These are phyloP conservation scores for Geranium brycei DNA, from an alignment of 345 rosid species.

Conservation along the genomic window DNA sequence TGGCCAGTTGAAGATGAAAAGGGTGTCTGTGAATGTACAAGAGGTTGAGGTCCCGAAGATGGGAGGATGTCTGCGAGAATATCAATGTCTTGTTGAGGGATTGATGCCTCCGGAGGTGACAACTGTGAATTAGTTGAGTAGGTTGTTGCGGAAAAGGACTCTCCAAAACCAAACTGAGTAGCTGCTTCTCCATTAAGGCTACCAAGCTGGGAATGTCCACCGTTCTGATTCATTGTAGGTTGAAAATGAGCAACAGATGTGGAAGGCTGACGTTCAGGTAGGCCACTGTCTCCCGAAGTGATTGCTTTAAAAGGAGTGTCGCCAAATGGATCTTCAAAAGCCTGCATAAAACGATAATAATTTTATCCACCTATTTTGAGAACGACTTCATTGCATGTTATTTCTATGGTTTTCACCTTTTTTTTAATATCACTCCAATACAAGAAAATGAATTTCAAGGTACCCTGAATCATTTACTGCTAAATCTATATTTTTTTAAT, in stretches of 20 bases:
- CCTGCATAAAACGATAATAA: conserved; percentile 32
- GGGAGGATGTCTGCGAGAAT: conserved; percentile 95
- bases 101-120: conserved; percentile 43
- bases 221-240: conserved; percentile 27
- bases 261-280: conserved; percentile 24
- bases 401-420: too few relatives aligned
- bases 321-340: conserved; percentile 90
- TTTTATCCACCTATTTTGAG: too few relatives aligned
- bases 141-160: conserved; percentile 35
- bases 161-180: conserved; percentile 35
- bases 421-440: too few relatives aligned
- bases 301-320: conserved; percentile 80
- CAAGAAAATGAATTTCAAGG: too few relatives aligned
- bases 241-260: conserved; percentile 29
- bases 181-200: conserved; percentile 18
- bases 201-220: conserved; percentile 26
- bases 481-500: too few relatives aligned
- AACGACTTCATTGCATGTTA: too few relatives aligned
- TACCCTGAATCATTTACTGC: too few relatives aligned
- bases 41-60: conserved; percentile 43
- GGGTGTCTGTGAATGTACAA: conserved; percentile 22
- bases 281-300: conserved; percentile 26
- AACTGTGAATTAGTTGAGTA: conserved; percentile 27
- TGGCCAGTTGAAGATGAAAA: conserved; percentile 8
- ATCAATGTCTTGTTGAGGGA: conserved; percentile 47